Conservation (phyloP, 805 yeast species). For the Yamadazyma akitaensis region DNA sequence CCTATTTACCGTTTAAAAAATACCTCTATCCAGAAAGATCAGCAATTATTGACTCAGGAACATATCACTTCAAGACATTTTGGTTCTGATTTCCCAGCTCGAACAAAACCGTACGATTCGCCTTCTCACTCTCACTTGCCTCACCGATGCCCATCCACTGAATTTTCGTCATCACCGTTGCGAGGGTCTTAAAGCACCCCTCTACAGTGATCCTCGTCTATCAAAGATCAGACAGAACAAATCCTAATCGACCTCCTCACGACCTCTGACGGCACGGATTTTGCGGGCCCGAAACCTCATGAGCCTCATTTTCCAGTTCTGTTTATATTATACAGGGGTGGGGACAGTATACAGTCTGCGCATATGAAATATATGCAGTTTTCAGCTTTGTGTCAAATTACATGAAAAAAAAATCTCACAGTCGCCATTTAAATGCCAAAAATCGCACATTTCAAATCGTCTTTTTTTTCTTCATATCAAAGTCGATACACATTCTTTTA, state of each 20-base stretch:
- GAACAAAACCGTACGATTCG: too few relatives aligned
- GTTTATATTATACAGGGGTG: background rate
- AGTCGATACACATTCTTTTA: slow-evolving; percentile 5
- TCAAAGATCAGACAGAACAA: background rate
- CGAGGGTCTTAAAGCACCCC: too few relatives aligned
- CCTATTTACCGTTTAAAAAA: slow-evolving; percentile 1
- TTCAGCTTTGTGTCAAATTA: background rate
- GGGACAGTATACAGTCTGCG: background rate
- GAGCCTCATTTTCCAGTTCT: background rate
- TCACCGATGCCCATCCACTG: too few relatives aligned
- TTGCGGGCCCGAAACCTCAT: background rate
- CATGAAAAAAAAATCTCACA: background rate
- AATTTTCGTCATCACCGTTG: too few relatives aligned
- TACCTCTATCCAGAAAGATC: background rate
- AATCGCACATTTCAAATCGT: background rate
- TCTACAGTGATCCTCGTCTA: too few relatives aligned
- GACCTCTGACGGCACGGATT: background rate
- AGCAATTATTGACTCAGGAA: too few relatives aligned
- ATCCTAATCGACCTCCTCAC: background rate
- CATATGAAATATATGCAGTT: background rate
- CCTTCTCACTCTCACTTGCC: too few relatives aligned
- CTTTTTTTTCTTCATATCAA: slow-evolving; percentile 4
- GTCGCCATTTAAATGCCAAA: slow-evolving; percentile 2
- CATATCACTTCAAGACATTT: too few relatives aligned
- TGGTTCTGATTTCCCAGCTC: too few relatives aligned